Evolutionary conservation across 2,329 filamentous ascomycete species (phyloP).

Genomic region (Colletotrichum plurivorum): DNA sequence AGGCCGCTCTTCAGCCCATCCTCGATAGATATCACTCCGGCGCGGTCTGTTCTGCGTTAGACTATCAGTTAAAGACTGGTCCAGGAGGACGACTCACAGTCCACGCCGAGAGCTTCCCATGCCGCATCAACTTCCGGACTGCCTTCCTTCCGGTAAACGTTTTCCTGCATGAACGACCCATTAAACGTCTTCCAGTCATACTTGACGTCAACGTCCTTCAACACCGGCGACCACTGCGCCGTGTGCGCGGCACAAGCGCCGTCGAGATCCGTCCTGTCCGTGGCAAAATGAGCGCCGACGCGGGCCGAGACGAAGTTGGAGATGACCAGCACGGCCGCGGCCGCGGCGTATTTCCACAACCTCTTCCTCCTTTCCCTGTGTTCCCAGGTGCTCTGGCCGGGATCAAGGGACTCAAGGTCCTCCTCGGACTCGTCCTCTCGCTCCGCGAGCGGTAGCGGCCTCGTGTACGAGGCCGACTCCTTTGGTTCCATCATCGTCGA

Average conservation of each 20-base stretch:
- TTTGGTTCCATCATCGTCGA: constrained; percentile 41
- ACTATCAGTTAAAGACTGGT: rapidly evolving
- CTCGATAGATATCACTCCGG: constrained; percentile 63
- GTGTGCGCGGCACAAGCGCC: constrained; percentile 49
- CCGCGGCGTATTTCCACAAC: constrained; percentile 15
- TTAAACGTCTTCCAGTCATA: constrained; percentile 62
- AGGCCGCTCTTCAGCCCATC: constrained; percentile 67
- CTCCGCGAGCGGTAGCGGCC: constrained; percentile 38
- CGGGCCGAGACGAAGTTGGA: constrained; percentile 41
- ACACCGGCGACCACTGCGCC: constrained; percentile 54
- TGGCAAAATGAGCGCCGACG: constrained; percentile 41
- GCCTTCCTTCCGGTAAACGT: constrained; percentile 64
- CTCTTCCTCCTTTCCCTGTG: constrained; percentile 5
- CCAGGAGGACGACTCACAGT: constrained; percentile 56
- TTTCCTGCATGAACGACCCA: constrained; percentile 68
- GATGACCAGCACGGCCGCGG: constrained; percentile 27
- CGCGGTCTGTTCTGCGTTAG: constrained; percentile 52
- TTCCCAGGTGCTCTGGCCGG: constrained; percentile 8
- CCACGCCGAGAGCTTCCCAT: constrained; percentile 61
- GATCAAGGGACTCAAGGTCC: constrained; percentile 37
- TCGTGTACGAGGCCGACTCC: constrained; percentile 14
- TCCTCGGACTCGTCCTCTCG: constrained; percentile 41
- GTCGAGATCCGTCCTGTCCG: constrained; percentile 40
- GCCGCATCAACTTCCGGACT: constrained; percentile 69
- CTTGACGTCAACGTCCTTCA: constrained; percentile 50